Percentiles rank a stretch among this genome's conserved stretches.
Evolutionary conservation across 495 filamentous ascomycete species (phyloP).

Genomic region (Trichoderma asperelloides): DNA sequence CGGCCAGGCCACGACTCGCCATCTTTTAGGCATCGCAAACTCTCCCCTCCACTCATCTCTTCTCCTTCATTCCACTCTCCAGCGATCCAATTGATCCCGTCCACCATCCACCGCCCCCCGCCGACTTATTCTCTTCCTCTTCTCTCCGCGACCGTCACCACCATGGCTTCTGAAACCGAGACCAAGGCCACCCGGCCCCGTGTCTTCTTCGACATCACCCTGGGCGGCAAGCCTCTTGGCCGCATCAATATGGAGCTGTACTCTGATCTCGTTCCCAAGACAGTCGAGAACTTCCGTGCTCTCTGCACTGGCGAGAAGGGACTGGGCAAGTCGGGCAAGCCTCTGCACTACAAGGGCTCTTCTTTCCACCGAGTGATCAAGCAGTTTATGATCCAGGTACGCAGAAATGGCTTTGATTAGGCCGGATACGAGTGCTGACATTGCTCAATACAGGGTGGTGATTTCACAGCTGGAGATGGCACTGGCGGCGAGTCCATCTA

Average conservation of each 20-base stretch:
- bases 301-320: slow-evolving; percentile 93
- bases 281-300: slow-evolving; percentile 89
- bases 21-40: not conserved
- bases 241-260: slow-evolving; percentile 80
- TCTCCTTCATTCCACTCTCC: not conserved
- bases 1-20: not conserved
- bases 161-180: slow-evolving; percentile 30
- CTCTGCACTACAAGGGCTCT: slow-evolving; percentile 84
- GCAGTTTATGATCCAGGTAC: slow-evolving; percentile 85
- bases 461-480: slow-evolving; percentile 91
- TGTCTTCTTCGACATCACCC: slow-evolving; percentile 84
- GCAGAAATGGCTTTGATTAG: not conserved
- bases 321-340: slow-evolving; percentile 71
- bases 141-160: slow-evolving; percentile 14
- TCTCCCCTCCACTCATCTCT: not conserved
- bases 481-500: slow-evolving; percentile 98
- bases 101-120: not conserved
- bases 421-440: not conserved
- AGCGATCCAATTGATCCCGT: not conserved
- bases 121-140: not conserved
- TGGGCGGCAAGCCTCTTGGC: slow-evolving; percentile 60
- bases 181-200: slow-evolving; percentile 45
- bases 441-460: slow-evolving; percentile 52
- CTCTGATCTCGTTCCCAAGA: slow-evolving; percentile 88
- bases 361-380: slow-evolving; percentile 96